Conservation (phyloP, 2,329 filamentous ascomycete species). For the Phoma sp. region DNA sequence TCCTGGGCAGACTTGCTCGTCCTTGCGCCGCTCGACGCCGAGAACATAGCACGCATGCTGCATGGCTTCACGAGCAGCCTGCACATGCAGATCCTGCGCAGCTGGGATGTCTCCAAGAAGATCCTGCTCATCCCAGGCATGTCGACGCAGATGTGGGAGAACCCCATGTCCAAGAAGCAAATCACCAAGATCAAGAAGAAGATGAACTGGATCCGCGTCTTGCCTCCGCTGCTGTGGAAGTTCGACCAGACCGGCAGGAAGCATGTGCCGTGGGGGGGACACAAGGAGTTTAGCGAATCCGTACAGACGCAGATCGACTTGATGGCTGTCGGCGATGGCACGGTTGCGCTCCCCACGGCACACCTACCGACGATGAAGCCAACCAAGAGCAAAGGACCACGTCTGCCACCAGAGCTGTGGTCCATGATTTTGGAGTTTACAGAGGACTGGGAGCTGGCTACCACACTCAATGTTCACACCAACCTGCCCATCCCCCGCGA, state of each 20-base stretch:
- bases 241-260: constrained; percentile 65
- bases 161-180: constrained; percentile 86
- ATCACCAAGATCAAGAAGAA: constrained; percentile 81
- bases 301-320: constrained; percentile 80
- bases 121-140: constrained; percentile 87
- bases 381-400: constrained; percentile 47
- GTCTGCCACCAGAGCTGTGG: constrained; percentile 85
- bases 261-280: constrained; percentile 61
- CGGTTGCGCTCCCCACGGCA: constrained; percentile 50
- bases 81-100: constrained; percentile 78
- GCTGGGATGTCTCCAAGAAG: constrained; percentile 86
- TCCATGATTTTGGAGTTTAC: constrained; percentile 83
- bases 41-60: constrained; percentile 86
- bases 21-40: constrained; percentile 82
- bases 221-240: constrained; percentile 83
- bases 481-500: constrained; percentile 74
- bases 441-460: constrained; percentile 89
- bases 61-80: constrained; percentile 82
- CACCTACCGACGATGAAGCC: constrained; percentile 42
- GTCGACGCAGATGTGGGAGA: constrained; percentile 88
- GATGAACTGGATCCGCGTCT: constrained; percentile 85
- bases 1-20: constrained; percentile 89
- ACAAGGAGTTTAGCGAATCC: constrained; percentile 74
- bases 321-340: constrained; percentile 74
- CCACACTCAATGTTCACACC: constrained; percentile 80